Base-by-base conservation (phyloP, 176 grass and related monocot species). In the Coix lacrymajobi region DNA sequence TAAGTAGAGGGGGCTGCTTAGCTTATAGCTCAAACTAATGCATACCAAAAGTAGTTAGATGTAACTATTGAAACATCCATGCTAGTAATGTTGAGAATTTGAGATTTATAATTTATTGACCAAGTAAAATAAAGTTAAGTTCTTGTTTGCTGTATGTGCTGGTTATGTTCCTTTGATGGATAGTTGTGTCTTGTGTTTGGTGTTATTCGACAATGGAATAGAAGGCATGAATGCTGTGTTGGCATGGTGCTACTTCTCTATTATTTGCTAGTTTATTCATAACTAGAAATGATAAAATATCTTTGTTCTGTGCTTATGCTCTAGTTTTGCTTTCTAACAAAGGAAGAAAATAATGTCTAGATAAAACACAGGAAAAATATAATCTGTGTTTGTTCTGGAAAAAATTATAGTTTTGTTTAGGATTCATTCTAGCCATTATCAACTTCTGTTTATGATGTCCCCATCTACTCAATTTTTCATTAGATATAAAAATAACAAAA, bases 191-290 rank as follows among this genome's bases (percentile, higher is more conserved):
- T 0, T 66, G 54, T 58, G 48, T 31, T 79, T 25, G 12, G 60
- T 84, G 81, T 89, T 79, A 60, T 39, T 85, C 8, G 19, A 69
- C 8, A 37, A 52, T 60, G 19, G 36, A 66, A 51, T 74, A 62
- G 48, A 49, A 80, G 30, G 24, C 33, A 39, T 28, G 11, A 80
- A 80, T 41, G 24, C 13, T 41, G 8, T 62, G 46, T 62, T 16
- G 31, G 9, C 24, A 4, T 32, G 29, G 75, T 79, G 5, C 51
- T 49, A 79, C 45, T 29, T 79, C 26, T 79, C 29, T 66, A 32
- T 66, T 73, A 69, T 64, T 62, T 75, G 45, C 20, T 26, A 51
- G 22, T 41, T 49, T 24, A 63, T 44, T 48, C 20, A 28, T 25
- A 20, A 5, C 12, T 57, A 69, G 12, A 57, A 34, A 36, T 32